Evolutionary conservation across 306 rosid species (phyloP).

Genomic region (Vigna nakashimae): DNA sequence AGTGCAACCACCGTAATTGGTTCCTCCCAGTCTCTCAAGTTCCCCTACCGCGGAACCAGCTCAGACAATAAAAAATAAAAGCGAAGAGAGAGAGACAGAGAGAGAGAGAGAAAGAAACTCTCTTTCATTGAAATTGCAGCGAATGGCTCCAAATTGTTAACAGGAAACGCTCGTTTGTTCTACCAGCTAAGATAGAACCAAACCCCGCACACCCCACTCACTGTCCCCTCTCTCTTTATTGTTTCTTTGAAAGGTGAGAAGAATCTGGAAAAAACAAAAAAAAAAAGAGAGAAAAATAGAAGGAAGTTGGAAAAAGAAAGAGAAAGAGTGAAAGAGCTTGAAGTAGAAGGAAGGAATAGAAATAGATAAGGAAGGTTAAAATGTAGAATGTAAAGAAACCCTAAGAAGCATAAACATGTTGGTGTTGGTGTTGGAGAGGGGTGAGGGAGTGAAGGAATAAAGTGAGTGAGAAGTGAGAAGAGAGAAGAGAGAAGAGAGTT

Average conservation of each 20-base stretch:
- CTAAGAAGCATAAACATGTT: constrained; percentile 39
- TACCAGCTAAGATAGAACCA: constrained; percentile 13
- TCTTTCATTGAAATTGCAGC: constrained; percentile 10
- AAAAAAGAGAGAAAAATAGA: not conserved
- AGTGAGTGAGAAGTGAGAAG: not conserved
- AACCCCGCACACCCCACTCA: constrained; percentile 29
- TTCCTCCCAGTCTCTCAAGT: constrained; percentile 3
- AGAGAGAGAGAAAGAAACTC: not conserved
- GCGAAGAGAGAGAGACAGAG: not conserved
- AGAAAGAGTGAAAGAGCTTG: constrained; percentile 44
- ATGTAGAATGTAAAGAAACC: constrained; percentile 12
- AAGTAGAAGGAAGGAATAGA: constrained; percentile 46
- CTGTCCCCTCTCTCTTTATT: constrained; percentile 7
- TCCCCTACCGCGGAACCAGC: constrained; percentile 1
- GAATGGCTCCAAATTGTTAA: constrained; percentile 35
- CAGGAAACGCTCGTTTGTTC: constrained; percentile 17
- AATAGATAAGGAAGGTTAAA: not conserved
- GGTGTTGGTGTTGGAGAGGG: not conserved
- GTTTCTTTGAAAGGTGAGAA: not conserved
- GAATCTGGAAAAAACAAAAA: not conserved
- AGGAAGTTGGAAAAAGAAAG: constrained; percentile 7
- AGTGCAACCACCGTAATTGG: constrained; percentile 38
- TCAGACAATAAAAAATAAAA: constrained; percentile 5
- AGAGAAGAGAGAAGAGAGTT: not conserved
- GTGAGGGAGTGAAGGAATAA: not conserved